A percentile compares a stretch with the other conserved stretches of the same genome.
phyloP scores from a whole-genome alignment of 2,329 filamentous ascomycete genomes.

The Malbranchea zuffiana region DNA sequence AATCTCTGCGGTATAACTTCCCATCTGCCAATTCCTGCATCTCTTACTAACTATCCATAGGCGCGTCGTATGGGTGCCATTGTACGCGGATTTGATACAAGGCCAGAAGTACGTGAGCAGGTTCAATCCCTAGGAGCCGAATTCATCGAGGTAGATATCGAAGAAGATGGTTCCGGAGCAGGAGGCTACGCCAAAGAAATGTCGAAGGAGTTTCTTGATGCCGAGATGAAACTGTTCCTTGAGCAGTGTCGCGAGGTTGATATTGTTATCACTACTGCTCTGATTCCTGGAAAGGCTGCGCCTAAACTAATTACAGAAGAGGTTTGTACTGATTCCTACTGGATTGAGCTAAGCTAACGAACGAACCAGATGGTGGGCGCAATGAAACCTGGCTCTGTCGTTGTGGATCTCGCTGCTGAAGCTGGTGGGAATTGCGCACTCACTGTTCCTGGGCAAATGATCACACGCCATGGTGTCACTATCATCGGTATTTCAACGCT shows the following conservation, averaged over 20 bases:
- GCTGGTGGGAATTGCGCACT: slow-evolving; percentile 80
- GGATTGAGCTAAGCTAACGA: not conserved
- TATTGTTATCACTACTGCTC: slow-evolving; percentile 84
- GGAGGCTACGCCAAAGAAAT: slow-evolving; percentile 89
- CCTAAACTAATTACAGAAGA: slow-evolving; percentile 74
- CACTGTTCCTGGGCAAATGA: slow-evolving; percentile 61
- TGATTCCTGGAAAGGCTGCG: slow-evolving; percentile 74
- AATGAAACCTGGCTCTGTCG: slow-evolving; percentile 82
- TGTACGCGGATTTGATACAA: slow-evolving; percentile 82
- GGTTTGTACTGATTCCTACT: slow-evolving; percentile 20
- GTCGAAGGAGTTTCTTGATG: slow-evolving; percentile 86
- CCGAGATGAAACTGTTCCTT: slow-evolving; percentile 85
- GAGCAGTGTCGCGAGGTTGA: slow-evolving; percentile 81
- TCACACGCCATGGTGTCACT: slow-evolving; percentile 65
- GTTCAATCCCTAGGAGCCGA: slow-evolving; percentile 84
- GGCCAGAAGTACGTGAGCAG: slow-evolving; percentile 75
- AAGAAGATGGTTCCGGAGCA: slow-evolving; percentile 73
- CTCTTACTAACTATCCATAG: slow-evolving; percentile 20
- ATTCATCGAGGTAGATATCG: slow-evolving; percentile 73
- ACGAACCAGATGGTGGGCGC: slow-evolving; percentile 54
- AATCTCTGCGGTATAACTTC: slow-evolving; percentile 60
- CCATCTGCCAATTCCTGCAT: not conserved
- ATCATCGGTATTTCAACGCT: slow-evolving; percentile 57
- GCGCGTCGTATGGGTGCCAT: slow-evolving; percentile 79
- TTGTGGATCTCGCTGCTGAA: slow-evolving; percentile 81